These are phyloP conservation scores for Sporothrix brasiliensis DNA, from an alignment of 2,329 filamentous ascomycete species.

Conservation along the genomic window DNA sequence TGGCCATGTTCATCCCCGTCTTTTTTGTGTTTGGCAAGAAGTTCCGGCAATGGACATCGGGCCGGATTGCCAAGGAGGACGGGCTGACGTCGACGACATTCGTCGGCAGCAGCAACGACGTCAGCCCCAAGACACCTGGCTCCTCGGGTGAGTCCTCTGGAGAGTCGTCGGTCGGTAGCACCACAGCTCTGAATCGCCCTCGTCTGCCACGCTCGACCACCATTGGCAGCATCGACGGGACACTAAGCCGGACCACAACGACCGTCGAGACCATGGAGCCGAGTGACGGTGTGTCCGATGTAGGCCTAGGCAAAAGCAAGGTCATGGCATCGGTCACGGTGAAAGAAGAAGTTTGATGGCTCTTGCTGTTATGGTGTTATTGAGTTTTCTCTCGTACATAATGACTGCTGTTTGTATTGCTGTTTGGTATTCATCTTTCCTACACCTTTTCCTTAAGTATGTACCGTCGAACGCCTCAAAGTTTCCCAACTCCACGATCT, in stretches of 20 bases:
- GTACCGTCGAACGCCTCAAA: no score
- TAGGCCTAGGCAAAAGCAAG: conserved; percentile 2
- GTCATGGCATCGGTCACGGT: not conserved
- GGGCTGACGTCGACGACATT: not conserved
- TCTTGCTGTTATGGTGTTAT: not conserved
- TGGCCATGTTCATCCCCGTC: conserved; percentile 39
- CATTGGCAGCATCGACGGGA: conserved; percentile 28
- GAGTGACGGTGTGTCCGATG: not conserved
- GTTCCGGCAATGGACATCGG: conserved; percentile 39
- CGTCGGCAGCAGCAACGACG: not conserved
- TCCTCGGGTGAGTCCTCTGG: not conserved
- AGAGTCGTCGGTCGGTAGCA: conserved; percentile 1
- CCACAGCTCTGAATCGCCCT: conserved; percentile 2
- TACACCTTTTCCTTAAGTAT: not conserved
- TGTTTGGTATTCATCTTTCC: not conserved
- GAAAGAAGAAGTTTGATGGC: conserved; percentile 6
- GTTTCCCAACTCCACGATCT: no score
- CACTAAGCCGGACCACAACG: conserved; percentile 23
- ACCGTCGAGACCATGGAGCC: conserved; percentile 25
- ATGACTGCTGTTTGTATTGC: not conserved
- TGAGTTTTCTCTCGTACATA: not conserved
- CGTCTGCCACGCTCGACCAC: conserved; percentile 19
- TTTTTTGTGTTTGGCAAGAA: conserved; percentile 41
- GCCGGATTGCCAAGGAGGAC: conserved; percentile 30
- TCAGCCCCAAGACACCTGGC: not conserved